Conservation (phyloP, 169 alveolate genomes). For the Babesia bovis region DNA sequence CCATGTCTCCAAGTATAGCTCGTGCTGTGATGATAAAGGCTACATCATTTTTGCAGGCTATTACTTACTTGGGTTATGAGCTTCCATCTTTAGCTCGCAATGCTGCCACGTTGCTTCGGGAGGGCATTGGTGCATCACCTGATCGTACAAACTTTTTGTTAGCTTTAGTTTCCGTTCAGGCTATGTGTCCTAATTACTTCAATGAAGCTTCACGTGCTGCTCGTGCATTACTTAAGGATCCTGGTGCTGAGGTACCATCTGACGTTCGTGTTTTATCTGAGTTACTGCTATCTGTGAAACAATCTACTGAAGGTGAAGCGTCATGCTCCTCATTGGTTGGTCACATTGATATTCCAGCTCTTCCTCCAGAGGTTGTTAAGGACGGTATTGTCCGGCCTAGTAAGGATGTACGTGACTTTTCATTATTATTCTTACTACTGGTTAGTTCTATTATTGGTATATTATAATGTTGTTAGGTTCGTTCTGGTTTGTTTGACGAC, state of each 20-base stretch:
- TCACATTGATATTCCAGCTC: not conserved
- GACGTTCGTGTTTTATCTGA: constrained; percentile 15
- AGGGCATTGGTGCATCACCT: not conserved
- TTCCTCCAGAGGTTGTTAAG: not conserved
- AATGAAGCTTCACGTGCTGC: constrained; percentile 17
- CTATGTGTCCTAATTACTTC: constrained; percentile 19
- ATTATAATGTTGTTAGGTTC: constrained; percentile 2
- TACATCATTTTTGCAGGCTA: not conserved
- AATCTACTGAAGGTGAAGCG: not conserved
- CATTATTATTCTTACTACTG: constrained; percentile 22
- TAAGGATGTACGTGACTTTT: constrained; percentile 2
- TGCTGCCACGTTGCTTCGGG: constrained; percentile 3
- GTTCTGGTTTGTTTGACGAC: constrained; percentile 8
- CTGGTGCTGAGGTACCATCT: not conserved
- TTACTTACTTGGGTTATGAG: constrained; percentile 23
- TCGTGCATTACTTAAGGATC: not conserved
- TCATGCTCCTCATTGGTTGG: not conserved
- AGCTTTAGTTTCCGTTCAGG: constrained; percentile 6
- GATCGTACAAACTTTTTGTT: constrained; percentile 1
- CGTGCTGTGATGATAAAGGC: constrained; percentile 2
- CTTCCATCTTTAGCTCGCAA: not conserved
- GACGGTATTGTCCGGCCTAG: not conserved
- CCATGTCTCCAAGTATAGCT: not conserved
- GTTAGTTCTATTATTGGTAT: not conserved
- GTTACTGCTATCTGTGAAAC: constrained; percentile 13